Evolutionary conservation across 2,329 filamentous ascomycete genomes (phyloP).

Genomic region (Hymenoscyphus linearis): DNA sequence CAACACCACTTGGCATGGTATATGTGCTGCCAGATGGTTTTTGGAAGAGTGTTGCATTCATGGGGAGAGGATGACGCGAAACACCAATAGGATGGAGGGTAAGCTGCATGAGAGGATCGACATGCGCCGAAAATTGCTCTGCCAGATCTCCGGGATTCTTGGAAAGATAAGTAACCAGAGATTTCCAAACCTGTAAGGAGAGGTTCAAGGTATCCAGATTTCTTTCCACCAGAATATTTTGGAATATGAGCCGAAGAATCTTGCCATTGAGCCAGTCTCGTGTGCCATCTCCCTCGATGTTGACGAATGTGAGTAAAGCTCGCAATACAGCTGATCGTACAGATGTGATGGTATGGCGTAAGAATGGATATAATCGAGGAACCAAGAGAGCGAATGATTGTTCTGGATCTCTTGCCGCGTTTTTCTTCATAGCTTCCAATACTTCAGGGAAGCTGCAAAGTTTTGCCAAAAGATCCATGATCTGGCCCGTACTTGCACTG

Average conservation of each 20-base stretch:
- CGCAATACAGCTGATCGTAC: slow-evolving; percentile 91
- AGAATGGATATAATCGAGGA: slow-evolving; percentile 88
- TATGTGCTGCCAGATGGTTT: slow-evolving; percentile 89
- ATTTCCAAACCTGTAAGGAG: slow-evolving; percentile 82
- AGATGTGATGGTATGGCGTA: slow-evolving; percentile 94
- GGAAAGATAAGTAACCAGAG: slow-evolving; percentile 64
- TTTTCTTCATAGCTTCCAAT: slow-evolving; percentile 86
- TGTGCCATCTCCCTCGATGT: slow-evolving; percentile 72
- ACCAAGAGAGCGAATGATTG: slow-evolving; percentile 91
- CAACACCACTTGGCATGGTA: slow-evolving; percentile 45
- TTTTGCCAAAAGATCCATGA: slow-evolving; percentile 96
- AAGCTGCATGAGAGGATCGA: slow-evolving; percentile 77
- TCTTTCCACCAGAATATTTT: slow-evolving; percentile 90
- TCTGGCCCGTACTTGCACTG: slow-evolving; percentile 93
- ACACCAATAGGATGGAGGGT: slow-evolving; percentile 90
- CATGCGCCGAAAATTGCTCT: slow-evolving; percentile 66
- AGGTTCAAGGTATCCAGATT: slow-evolving; percentile 76
- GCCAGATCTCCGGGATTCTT: slow-evolving; percentile 60
- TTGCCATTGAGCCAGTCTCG: slow-evolving; percentile 91
- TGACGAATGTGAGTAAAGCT: slow-evolving; percentile 86
- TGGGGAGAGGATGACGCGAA: slow-evolving; percentile 81
- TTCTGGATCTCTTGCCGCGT: slow-evolving; percentile 75
- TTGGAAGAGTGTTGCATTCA: slow-evolving; percentile 85
- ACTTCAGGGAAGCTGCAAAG: slow-evolving; percentile 93
- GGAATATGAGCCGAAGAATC: slow-evolving; percentile 82